Percentiles rank a stretch among this genome's conserved stretches.
Evolutionary conservation across 2,329 filamentous ascomycete species (phyloP).

Genomic region (Trichoderma pleuroti): DNA sequence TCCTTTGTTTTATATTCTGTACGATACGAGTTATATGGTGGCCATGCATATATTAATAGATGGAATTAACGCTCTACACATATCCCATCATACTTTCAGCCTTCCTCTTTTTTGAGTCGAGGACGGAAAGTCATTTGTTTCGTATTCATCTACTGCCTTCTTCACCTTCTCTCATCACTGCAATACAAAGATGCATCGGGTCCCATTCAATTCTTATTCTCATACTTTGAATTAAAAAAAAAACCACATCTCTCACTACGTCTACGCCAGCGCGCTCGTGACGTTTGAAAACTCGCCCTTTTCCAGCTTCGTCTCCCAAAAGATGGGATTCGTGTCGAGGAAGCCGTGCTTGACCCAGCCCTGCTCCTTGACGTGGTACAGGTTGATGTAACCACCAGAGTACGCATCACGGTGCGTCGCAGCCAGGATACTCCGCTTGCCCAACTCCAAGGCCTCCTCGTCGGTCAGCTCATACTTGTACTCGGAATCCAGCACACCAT

Average conservation of each 20-base stretch:
- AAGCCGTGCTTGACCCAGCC: constrained; percentile 99
- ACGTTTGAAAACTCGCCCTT: constrained; percentile 99
- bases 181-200: background rate
- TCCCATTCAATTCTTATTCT: background rate
- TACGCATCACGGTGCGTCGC: constrained; percentile 98
- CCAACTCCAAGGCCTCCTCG: constrained; percentile 87
- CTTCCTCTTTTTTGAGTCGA: background rate
- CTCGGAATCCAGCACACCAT: constrained; percentile 94
- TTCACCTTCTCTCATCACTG: background rate
- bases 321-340: constrained; percentile 96
- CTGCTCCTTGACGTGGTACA: constrained; percentile 98
- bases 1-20: background rate
- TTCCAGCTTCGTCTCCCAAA: constrained; percentile 98
- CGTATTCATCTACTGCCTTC: background rate
- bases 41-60: background rate
- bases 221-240: background rate
- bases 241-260: background rate
- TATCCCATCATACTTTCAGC: background rate
- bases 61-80: background rate
- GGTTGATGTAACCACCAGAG: constrained; percentile 96
- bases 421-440: constrained; percentile 86
- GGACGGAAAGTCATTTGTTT: background rate
- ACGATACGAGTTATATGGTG: background rate
- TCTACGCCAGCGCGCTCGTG: constrained; percentile 63
- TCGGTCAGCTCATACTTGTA: constrained; percentile 86